Evolutionary conservation across 179 eudicot genomes (phyloP).

Genomic region (Beta macrorhiza): DNA sequence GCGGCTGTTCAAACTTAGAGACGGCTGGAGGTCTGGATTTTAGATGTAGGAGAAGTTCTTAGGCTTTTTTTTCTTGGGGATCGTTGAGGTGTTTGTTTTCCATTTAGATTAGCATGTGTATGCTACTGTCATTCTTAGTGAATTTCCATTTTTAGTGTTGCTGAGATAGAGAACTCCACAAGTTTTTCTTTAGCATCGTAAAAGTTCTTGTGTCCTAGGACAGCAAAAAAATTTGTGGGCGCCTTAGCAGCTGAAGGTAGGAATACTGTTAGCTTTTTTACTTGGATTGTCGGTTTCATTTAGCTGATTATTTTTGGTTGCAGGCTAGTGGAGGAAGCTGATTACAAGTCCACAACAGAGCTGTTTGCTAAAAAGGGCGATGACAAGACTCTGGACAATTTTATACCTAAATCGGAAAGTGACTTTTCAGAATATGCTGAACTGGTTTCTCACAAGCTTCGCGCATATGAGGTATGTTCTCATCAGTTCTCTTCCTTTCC

Average conservation of each 20-base stretch:
- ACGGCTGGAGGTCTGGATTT: neutral
- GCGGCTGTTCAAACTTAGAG: neutral
- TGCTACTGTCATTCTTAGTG: neutral
- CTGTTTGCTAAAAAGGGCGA: slow-evolving; percentile 64
- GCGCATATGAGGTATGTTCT: slow-evolving; percentile 69
- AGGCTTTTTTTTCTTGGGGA: neutral
- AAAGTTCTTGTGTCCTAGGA: neutral
- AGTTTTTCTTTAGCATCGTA: neutral
- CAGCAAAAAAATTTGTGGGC: neutral
- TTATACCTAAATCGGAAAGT: slow-evolving; percentile 90
- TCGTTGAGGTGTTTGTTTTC: neutral
- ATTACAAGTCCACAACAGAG: slow-evolving; percentile 73
- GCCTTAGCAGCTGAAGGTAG: neutral
- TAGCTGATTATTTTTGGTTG: slow-evolving; percentile 16
- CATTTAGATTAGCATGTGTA: neutral
- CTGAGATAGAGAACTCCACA: neutral
- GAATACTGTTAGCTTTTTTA: neutral
- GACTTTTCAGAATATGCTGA: slow-evolving; percentile 96
- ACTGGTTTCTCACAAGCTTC: slow-evolving; percentile 74
- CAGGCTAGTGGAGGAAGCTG: slow-evolving; percentile 97
- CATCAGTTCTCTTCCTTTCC: neutral
- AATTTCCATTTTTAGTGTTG: neutral
- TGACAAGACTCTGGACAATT: slow-evolving; percentile 71
- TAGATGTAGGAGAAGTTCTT: neutral
- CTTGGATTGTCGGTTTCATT: neutral